These are phyloP conservation scores for Arctium minus DNA, from an alignment of 129 eudicot species.

Conservation along the genomic window DNA sequence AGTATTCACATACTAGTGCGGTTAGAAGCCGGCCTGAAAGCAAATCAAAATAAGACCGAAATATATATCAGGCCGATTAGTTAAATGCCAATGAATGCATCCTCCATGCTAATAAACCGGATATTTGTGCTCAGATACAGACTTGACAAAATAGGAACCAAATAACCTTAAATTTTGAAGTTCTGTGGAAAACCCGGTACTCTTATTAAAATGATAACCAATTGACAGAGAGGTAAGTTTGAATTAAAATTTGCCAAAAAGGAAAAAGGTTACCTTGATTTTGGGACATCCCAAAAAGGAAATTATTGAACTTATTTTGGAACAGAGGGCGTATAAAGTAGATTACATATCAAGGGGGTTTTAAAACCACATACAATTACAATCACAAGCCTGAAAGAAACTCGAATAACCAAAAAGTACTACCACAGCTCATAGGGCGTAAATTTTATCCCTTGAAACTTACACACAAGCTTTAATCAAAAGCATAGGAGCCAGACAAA, in stretches of 20 bases:
- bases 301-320: neutral
- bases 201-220: neutral
- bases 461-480: neutral
- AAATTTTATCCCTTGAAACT: neutral
- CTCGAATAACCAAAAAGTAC: neutral
- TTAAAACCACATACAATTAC: neutral
- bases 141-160: neutral
- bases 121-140: neutral
- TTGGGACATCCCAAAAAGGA: neutral
- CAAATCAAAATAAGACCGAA: constrained; percentile 5
- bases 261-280: neutral
- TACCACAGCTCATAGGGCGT: neutral
- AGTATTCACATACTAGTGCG: constrained; percentile 87
- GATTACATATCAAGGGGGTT: neutral
- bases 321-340: neutral
- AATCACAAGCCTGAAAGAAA: neutral
- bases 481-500: neutral
- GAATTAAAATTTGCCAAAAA: neutral
- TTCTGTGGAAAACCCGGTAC: neutral
- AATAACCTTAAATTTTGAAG: neutral
- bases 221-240: neutral
- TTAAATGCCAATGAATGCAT: neutral
- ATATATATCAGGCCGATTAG: neutral
- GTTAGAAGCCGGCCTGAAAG: constrained; percentile 83
- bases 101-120: neutral